Evolutionary conservation across 2,329 filamentous ascomycete species (phyloP).

Genomic region (Claviceps quebecensis): DNA sequence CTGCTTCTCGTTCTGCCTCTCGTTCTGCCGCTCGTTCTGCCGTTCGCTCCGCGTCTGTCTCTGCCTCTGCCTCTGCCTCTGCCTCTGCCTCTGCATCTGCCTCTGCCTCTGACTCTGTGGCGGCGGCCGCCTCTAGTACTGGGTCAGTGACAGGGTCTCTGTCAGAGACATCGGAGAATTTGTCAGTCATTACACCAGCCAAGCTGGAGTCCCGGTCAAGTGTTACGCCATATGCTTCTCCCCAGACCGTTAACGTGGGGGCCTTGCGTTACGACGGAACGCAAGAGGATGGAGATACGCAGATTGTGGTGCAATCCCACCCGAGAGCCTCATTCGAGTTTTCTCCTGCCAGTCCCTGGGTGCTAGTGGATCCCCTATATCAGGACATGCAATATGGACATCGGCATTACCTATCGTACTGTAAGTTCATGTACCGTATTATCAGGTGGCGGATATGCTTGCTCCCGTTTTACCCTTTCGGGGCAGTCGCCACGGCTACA

Average conservation of each 20-base stretch:
- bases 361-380: slow-evolving; percentile 28
- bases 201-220: not conserved
- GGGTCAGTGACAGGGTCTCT: slow-evolving; percentile 1
- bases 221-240: slow-evolving; percentile 1
- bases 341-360: slow-evolving; percentile 18
- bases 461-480: not conserved
- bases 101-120: not conserved
- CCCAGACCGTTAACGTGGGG: slow-evolving; percentile 1
- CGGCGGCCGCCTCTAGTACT: not conserved
- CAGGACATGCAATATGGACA: slow-evolving; percentile 39
- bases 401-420: slow-evolving; percentile 28
- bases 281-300: slow-evolving; percentile 10
- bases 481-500: not conserved
- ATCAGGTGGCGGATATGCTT: not conserved
- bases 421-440: slow-evolving; percentile 14
- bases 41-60: not conserved
- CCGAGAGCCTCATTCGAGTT: slow-evolving; percentile 9
- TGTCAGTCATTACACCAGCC: not conserved
- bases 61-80: not conserved
- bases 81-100: not conserved
- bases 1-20: not conserved
- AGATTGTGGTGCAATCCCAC: slow-evolving; percentile 14
- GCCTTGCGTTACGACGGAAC: not conserved
- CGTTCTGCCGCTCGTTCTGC: not conserved
- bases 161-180: slow-evolving; percentile 7